Evolutionary conservation across 352 stramenopile species (phyloP).

Genomic region (Phytophthora syringae): DNA sequence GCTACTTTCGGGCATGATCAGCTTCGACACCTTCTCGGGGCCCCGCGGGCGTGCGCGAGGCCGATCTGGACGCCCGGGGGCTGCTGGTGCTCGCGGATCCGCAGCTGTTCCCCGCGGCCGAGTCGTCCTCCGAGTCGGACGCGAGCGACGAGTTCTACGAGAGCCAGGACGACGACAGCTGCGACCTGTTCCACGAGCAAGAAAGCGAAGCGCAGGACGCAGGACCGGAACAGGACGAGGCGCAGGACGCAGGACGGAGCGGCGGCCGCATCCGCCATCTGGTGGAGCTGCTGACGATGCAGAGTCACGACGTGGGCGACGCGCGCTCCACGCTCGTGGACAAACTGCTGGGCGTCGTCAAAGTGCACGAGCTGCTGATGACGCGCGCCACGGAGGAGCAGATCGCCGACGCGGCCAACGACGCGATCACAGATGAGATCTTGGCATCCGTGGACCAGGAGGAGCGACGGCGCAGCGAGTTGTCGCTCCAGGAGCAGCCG

Average conservation of each 20-base stretch:
- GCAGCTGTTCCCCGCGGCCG: constrained; percentile 13
- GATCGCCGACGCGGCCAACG: constrained; percentile 72
- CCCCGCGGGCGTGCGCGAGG: constrained; percentile 42
- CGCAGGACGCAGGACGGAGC: constrained; percentile 11
- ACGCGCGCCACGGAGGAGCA: constrained; percentile 72
- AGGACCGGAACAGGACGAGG: constrained; percentile 2
- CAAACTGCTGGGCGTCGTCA: constrained; percentile 59
- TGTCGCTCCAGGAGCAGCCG: constrained; percentile 29
- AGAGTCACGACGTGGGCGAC: constrained; percentile 59
- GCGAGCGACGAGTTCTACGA: constrained; percentile 40
- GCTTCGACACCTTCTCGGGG: constrained; percentile 78
- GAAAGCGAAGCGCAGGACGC: neutral
- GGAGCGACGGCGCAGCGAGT: constrained; percentile 47
- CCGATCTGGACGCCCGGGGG: constrained; percentile 34
- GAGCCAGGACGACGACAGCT: constrained; percentile 39
- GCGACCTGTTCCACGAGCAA: constrained; percentile 53
- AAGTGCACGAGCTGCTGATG: constrained; percentile 68
- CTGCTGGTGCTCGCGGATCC: constrained; percentile 36
- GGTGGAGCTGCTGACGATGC: constrained; percentile 69
- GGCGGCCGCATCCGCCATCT: constrained; percentile 56
- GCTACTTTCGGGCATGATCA: constrained; percentile 57
- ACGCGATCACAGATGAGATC: constrained; percentile 79
- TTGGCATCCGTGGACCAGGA: constrained; percentile 67
- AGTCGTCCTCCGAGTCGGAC: constrained; percentile 12
- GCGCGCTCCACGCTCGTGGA: constrained; percentile 61